phyloP scores from a whole-genome alignment of 805 yeast species.

The Schwanniomyces pseudopolymorphus region DNA sequence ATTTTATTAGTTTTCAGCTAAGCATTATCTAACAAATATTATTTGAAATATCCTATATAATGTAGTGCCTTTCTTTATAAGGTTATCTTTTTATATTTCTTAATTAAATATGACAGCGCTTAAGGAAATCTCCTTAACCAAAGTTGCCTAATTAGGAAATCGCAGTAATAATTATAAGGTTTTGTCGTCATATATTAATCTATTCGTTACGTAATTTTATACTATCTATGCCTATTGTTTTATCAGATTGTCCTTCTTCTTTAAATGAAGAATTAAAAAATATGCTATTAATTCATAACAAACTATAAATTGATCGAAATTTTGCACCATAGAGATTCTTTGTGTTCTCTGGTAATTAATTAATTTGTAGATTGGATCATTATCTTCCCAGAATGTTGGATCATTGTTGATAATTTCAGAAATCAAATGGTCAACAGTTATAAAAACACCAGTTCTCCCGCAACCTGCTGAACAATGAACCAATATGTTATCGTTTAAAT shows the following conservation, averaged over 20 bases:
- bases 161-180: background rate
- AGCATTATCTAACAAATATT: background rate
- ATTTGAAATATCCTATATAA: background rate
- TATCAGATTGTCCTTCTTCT: background rate
- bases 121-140: background rate
- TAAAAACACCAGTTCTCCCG: slow-evolving; percentile 56
- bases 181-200: background rate
- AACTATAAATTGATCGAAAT: slow-evolving; percentile 67
- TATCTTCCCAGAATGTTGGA: slow-evolving; percentile 21
- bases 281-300: slow-evolving; percentile 64
- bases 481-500: slow-evolving; percentile 17
- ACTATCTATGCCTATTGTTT: background rate
- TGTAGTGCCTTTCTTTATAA: too few relatives aligned
- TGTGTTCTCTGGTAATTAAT: slow-evolving; percentile 70
- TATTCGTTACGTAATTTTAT: background rate
- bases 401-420: slow-evolving; percentile 4
- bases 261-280: slow-evolving; percentile 14
- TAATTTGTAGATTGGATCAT: slow-evolving; percentile 61
- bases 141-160: background rate
- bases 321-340: slow-evolving; percentile 83
- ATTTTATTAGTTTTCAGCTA: too few relatives aligned
- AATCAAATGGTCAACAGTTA: slow-evolving; percentile 44
- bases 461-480: slow-evolving; percentile 64
- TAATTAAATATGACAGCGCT: background rate
- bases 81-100: too few relatives aligned